phyloP scores from a whole-genome alignment of 352 stramenopile species.

The Globisporangium cederbergense region DNA sequence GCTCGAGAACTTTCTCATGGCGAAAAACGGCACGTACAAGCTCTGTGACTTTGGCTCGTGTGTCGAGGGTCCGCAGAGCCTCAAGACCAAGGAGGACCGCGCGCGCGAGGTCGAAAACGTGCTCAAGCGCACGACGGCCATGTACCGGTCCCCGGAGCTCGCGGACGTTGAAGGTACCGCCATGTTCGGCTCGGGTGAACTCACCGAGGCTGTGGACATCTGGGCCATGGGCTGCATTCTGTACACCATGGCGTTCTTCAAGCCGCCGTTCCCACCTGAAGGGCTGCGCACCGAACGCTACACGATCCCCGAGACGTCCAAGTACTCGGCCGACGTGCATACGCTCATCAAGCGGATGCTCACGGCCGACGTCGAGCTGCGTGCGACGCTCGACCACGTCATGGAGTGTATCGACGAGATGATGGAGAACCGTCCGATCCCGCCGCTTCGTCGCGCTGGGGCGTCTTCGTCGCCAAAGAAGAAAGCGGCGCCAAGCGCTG shows the following conservation, averaged over 20 bases:
- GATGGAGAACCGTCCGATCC: constrained; percentile 39
- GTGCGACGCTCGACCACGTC: constrained; percentile 91
- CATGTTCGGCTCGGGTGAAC: constrained; percentile 90
- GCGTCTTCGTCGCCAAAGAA: constrained; percentile 26
- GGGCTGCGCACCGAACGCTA: constrained; percentile 94
- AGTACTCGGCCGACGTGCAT: constrained; percentile 86
- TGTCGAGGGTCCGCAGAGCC: constrained; percentile 69
- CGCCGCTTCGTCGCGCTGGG: constrained; percentile 20
- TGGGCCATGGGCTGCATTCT: constrained; percentile 95
- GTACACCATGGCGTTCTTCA: constrained; percentile 95
- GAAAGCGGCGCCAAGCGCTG: constrained; percentile 6
- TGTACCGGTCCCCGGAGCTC: constrained; percentile 97
- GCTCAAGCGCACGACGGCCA: constrained; percentile 95
- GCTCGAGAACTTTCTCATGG: constrained; percentile 96
- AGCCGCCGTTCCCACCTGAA: constrained; percentile 94
- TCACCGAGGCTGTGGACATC: constrained; percentile 92
- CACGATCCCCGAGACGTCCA: constrained; percentile 88
- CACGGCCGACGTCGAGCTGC: constrained; percentile 84
- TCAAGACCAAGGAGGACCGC: constrained; percentile 84
- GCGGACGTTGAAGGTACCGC: constrained; percentile 91
- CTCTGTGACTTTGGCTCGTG: constrained; percentile 95
- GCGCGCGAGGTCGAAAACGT: constrained; percentile 92
- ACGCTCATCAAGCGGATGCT: constrained; percentile 92
- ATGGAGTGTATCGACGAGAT: constrained; percentile 87
- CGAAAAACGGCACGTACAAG: constrained; percentile 89